Conservation (phyloP, 768 basidiomycete species). For the Gyrodon lividus region DNA sequence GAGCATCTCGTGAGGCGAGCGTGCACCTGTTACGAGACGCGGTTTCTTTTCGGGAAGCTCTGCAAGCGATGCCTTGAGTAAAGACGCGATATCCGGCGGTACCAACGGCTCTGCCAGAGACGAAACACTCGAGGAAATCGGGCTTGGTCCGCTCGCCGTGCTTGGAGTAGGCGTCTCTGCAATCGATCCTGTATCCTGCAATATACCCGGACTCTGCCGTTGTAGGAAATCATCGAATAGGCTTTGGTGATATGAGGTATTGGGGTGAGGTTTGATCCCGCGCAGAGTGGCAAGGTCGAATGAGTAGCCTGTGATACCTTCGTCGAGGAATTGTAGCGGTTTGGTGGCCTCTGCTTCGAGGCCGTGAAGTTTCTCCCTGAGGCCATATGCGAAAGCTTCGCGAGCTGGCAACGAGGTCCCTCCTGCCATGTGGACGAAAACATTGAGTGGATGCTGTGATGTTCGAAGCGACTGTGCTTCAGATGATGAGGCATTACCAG, state of each 20-base stretch:
- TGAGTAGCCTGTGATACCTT: slow-evolving; percentile 67
- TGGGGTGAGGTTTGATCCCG: slow-evolving; percentile 21
- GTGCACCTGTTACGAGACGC: slow-evolving; percentile 55
- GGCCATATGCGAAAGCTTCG: slow-evolving; percentile 55
- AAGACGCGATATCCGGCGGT: slow-evolving; percentile 27
- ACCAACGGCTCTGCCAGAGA: not conserved
- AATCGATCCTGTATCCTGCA: slow-evolving; percentile 14
- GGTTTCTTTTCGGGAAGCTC: slow-evolving; percentile 55
- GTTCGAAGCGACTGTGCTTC: not conserved
- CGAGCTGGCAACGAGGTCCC: slow-evolving; percentile 55
- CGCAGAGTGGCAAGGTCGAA: slow-evolving; percentile 62
- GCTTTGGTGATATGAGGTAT: slow-evolving; percentile 15
- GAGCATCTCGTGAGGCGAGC: slow-evolving; percentile 76
- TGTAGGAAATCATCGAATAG: slow-evolving; percentile 13
- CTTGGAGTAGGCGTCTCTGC: slow-evolving; percentile 10
- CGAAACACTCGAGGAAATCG: not conserved
- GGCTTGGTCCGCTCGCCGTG: not conserved
- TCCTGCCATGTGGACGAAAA: slow-evolving; percentile 74
- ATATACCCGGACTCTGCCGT: slow-evolving; percentile 9
- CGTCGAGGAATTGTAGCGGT: slow-evolving; percentile 59
- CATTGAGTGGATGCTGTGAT: slow-evolving; percentile 34
- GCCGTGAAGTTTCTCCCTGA: slow-evolving; percentile 56
- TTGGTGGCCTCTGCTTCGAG: slow-evolving; percentile 52
- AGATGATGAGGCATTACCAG: not conserved
- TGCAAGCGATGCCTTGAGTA: slow-evolving; percentile 61